These are phyloP conservation scores for Zarea fungicola DNA, from an alignment of 2,329 filamentous ascomycete genomes.

Conservation along the genomic window DNA sequence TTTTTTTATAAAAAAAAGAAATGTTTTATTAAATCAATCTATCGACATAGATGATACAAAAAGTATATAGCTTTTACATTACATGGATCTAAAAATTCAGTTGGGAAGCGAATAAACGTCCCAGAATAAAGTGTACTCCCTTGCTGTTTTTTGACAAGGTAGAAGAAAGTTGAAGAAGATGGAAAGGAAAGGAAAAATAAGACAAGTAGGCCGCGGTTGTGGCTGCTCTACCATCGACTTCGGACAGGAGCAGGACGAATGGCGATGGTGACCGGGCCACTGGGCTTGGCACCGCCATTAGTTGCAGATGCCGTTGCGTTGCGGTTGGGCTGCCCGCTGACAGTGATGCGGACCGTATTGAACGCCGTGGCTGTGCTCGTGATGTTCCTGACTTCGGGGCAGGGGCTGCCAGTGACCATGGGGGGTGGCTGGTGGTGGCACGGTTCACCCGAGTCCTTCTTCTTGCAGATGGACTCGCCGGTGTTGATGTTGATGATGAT, in stretches of 20 bases:
- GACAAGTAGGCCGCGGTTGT: neutral
- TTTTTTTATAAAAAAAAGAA: neutral
- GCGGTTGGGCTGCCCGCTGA: constrained; percentile 9
- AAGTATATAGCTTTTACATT: constrained; percentile 2
- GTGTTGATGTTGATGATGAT: constrained; percentile 27
- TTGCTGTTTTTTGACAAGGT: neutral
- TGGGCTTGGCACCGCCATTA: neutral
- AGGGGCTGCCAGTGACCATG: constrained; percentile 17
- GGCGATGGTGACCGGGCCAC: neutral
- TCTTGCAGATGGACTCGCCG: constrained; percentile 25
- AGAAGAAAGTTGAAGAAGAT: neutral
- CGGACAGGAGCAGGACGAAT: neutral
- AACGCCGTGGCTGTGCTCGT: constrained; percentile 30
- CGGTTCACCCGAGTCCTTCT: constrained; percentile 22
- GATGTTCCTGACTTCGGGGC: constrained; percentile 19
- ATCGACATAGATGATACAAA: constrained; percentile 1
- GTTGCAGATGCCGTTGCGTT: neutral
- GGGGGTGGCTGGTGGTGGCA: constrained; percentile 18
- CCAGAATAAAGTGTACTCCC: neutral
- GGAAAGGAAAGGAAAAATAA: neutral
- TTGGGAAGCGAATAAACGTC: neutral
- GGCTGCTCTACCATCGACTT: neutral
- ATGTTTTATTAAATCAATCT: constrained; percentile 3
- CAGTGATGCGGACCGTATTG: constrained; percentile 32
- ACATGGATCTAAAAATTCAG: neutral